Conservation (phyloP, 2,329 filamentous ascomycete species). For the Endothia cerciana region DNA sequence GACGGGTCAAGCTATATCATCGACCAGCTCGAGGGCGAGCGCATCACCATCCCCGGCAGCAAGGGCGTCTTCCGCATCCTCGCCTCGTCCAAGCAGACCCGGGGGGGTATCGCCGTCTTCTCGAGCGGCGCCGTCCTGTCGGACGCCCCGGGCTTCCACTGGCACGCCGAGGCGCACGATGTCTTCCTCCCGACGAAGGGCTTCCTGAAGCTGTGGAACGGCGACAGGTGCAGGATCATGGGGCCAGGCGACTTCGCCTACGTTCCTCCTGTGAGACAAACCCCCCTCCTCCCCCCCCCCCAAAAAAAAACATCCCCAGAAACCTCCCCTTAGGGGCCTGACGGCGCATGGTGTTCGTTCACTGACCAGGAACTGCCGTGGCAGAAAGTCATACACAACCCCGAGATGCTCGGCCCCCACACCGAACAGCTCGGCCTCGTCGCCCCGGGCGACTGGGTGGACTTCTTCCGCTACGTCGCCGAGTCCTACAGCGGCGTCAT, state of each 20-base stretch:
- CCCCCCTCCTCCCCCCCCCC: too few species aligned
- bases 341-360: background rate
- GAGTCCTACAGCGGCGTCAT: slow-evolving; percentile 55
- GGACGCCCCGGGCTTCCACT: slow-evolving; percentile 58
- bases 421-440: slow-evolving; percentile 59
- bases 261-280: slow-evolving; percentile 53
- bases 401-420: slow-evolving; percentile 56
- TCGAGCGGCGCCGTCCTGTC: slow-evolving; percentile 50
- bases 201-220: slow-evolving; percentile 59
- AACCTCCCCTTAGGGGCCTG: too few species aligned
- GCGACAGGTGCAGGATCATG: slow-evolving; percentile 58
- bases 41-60: slow-evolving; percentile 55
- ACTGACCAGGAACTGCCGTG: slow-evolving; percentile 44
- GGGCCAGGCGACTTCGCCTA: slow-evolving; percentile 61
- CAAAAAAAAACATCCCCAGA: too few species aligned
- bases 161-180: slow-evolving; percentile 59
- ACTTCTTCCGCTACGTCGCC: slow-evolving; percentile 62
- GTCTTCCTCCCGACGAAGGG: slow-evolving; percentile 61
- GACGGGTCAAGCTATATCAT: slow-evolving; percentile 49
- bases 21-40: slow-evolving; percentile 54
- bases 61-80: slow-evolving; percentile 56
- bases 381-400: slow-evolving; percentile 57
- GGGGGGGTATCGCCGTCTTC: slow-evolving; percentile 55
- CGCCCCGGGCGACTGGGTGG: slow-evolving; percentile 61
- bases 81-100: slow-evolving; percentile 55